Evolutionary conservation across 768 basidiomycete genomes (phyloP), one percentile per base, ranked within the genome.

Genomic region (Gloeophyllum trabeum): DNA sequence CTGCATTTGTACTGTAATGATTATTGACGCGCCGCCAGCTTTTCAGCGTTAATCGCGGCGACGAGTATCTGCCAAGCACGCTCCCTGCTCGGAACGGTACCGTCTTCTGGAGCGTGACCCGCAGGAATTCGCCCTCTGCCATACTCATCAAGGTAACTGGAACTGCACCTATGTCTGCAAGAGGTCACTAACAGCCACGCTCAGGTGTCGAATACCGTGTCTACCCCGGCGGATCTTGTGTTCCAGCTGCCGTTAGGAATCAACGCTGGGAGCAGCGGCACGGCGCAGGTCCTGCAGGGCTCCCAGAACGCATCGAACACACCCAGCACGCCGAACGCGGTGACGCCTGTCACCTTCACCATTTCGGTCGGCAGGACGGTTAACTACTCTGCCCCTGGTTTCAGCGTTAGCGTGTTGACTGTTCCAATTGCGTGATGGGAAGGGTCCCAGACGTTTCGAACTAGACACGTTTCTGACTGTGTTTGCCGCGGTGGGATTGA

Each of bases 1-100:
- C 36, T n/a, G 20, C 7, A 40, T 23, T 30, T 6, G 14, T 44
- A 14, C 4, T 1, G 36, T 13, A 44, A 3, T 19, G 24, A 10
- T 7, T 22, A 4, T 18, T 23, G 40, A 20, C n/a, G 12, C 18
- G 10, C 46, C 13, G 19, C 19, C 46, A 82, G 79, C 63, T 83
- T 25, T 82, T 82, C 62, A 74, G 76, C 42, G 46, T 66, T 14
- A 76, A 81, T 53, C 60, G 70, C 30, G 81, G 81, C 4, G 73
- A 78, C 32, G 67, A 70, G 48, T 81, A 79, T 50, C 53, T 82
- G 1, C 75, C 79, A 2, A 80, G 74, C 52, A 81, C 76, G 0
- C 63, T 79, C 0, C 79, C 79, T 0, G 57, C 43, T 24, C 40
- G 48, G 1, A 52, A 47, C 3, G 76, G 75, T 6, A 72, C 73